Conservation (phyloP, 768 basidiomycete species). For the Guyanaporus albipodus region DNA sequence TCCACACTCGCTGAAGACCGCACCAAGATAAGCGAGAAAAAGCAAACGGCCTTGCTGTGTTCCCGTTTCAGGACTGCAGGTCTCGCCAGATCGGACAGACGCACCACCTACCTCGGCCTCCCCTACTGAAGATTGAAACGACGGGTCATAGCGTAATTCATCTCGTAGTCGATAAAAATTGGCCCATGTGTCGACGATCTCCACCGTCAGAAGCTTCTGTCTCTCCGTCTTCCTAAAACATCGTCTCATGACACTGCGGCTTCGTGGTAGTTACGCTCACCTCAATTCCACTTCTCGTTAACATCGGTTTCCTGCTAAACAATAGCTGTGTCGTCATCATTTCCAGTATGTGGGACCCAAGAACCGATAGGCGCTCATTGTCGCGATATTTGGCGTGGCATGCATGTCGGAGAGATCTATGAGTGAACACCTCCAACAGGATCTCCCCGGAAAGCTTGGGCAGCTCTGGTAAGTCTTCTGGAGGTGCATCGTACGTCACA, state of each 20-base stretch:
- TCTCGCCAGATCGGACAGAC: constrained; percentile 11
- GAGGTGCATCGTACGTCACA: constrained; percentile 26
- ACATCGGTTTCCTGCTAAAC: constrained; percentile 49
- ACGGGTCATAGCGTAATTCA: constrained; percentile 32
- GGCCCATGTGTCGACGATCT: constrained; percentile 37
- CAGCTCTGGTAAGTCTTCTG: constrained; percentile 37
- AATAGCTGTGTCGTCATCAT: constrained; percentile 43
- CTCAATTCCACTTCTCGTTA: constrained; percentile 46
- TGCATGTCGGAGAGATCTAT: constrained; percentile 54
- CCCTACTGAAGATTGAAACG: constrained; percentile 22
- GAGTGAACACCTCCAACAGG: constrained; percentile 66
- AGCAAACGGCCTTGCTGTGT: constrained; percentile 52
- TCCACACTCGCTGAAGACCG: constrained; percentile 54
- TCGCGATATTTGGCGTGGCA: constrained; percentile 44
- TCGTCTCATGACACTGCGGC: constrained; percentile 21
- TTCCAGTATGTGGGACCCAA: constrained; percentile 49
- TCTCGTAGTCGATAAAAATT: constrained; percentile 35
- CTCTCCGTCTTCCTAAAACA: constrained; percentile 25
- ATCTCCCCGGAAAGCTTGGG: constrained; percentile 52
- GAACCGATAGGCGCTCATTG: constrained; percentile 51
- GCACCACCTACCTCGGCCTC: constrained; percentile 38
- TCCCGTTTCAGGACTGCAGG: constrained; percentile 14
- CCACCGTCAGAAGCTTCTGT: constrained; percentile 26
- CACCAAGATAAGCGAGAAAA: constrained; percentile 68
- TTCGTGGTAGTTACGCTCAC: constrained; percentile 37